phyloP scores from a whole-genome alignment of 2,329 filamentous ascomycete genomes.

The Sordariomycetes sp. region DNA sequence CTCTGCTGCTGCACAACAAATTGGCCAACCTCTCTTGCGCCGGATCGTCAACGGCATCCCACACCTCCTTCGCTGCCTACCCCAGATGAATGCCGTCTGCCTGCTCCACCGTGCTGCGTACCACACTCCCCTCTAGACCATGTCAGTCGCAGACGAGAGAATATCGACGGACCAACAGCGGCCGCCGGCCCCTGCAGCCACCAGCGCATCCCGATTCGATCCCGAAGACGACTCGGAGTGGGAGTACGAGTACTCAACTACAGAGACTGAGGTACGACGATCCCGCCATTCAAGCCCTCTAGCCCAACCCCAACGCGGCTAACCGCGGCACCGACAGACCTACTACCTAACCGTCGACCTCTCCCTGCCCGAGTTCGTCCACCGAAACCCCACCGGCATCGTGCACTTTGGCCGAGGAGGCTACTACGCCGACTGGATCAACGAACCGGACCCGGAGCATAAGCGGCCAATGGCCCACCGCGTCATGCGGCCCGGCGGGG shows the following conservation, averaged over 20 bases:
- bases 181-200: neutral
- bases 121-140: neutral
- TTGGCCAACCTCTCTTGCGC: neutral
- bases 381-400: slow-evolving; percentile 6
- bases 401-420: slow-evolving; percentile 8
- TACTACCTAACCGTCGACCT: slow-evolving; percentile 53
- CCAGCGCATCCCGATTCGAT: slow-evolving; percentile 1
- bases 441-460: slow-evolving; percentile 6
- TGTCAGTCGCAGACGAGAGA: neutral
- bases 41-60: neutral
- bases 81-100: neutral
- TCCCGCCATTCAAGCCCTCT: too few species aligned
- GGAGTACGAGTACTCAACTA: slow-evolving; percentile 55
- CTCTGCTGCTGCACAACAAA: neutral
- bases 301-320: neutral
- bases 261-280: slow-evolving; percentile 42
- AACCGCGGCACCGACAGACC: slow-evolving; percentile 25
- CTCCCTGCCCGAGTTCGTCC: slow-evolving; percentile 40
- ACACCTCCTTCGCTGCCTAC: neutral
- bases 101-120: neutral
- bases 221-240: slow-evolving; percentile 42
- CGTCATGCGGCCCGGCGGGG: slow-evolving; percentile 4
- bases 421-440: slow-evolving; percentile 15
- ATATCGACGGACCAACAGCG: neutral
- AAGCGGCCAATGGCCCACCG: slow-evolving; percentile 5